Evolutionary conservation across 352 stramenopile species (phyloP).

Genomic region (Globisporangium cylindrosporum): DNA sequence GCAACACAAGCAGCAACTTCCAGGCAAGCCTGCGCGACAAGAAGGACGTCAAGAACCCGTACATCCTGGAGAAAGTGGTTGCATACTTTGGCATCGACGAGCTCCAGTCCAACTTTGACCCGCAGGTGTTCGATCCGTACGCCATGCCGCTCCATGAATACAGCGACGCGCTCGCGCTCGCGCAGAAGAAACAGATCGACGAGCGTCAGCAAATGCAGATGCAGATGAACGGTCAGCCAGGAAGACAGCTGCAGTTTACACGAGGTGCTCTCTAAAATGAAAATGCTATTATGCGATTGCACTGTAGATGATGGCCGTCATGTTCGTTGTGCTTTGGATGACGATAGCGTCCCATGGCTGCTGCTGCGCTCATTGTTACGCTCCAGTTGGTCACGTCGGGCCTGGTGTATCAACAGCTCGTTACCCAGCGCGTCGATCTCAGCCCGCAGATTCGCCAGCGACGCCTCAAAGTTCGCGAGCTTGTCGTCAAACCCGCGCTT

Average conservation of each 20-base stretch:
- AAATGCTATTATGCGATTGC: not conserved
- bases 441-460: conserved; percentile 14
- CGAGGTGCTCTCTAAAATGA: conserved; percentile 3
- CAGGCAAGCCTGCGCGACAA: conserved; percentile 69
- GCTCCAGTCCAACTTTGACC: conserved; percentile 65
- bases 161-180: conserved; percentile 53
- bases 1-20: conserved; percentile 30
- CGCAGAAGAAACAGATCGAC: conserved; percentile 59
- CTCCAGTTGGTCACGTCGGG: conserved; percentile 12
- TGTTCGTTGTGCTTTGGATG: not conserved
- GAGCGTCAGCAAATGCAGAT: conserved; percentile 32
- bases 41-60: conserved; percentile 85
- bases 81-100: conserved; percentile 87
- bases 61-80: conserved; percentile 85
- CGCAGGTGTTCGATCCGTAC: conserved; percentile 67
- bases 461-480: conserved; percentile 29
- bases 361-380: not conserved
- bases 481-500: conserved; percentile 48
- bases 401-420: conserved; percentile 12
- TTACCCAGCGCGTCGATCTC: conserved; percentile 21
- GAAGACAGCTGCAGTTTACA: conserved; percentile 23
- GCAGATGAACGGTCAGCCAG: conserved; percentile 22
- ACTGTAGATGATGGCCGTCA: not conserved
- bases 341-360: conserved; percentile 12
- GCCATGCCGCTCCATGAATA: conserved; percentile 70